Evolutionary conservation across 257 asterid genomes (phyloP).

Genomic region (Capsicum baccatum): DNA sequence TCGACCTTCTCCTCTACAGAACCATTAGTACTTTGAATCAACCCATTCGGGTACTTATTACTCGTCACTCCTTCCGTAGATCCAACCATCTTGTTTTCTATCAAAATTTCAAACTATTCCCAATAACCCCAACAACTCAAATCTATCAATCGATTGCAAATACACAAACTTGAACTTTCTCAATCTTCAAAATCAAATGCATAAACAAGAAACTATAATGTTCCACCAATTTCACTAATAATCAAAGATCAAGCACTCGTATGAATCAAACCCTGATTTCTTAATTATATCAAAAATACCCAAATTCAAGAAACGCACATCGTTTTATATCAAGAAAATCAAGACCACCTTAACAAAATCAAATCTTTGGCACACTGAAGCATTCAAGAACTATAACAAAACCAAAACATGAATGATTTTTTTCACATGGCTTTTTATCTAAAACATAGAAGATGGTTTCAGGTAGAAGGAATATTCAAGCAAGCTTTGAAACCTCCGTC

Average conservation of each 20-base stretch:
- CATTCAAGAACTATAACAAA: background rate
- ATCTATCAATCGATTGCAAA: slow-evolving; percentile 25
- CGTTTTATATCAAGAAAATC: background rate
- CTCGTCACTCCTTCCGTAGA: slow-evolving; percentile 41
- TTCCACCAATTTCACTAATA: slow-evolving; percentile 9
- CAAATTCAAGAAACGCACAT: slow-evolving; percentile 22
- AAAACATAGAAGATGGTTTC: slow-evolving; percentile 3
- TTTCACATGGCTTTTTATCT: slow-evolving; percentile 36
- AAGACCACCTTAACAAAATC: background rate
- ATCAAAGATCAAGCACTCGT: slow-evolving; percentile 2
- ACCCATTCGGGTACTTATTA: slow-evolving; percentile 49
- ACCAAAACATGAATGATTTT: background rate
- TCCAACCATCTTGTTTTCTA: slow-evolving; percentile 55
- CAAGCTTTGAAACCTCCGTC: slow-evolving; percentile 47
- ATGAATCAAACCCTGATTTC: background rate
- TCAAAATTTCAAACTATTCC: background rate
- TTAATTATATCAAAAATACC: background rate
- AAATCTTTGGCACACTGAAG: background rate
- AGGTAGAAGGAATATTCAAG: slow-evolving; percentile 32
- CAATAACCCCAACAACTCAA: slow-evolving; percentile 21
- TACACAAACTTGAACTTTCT: slow-evolving; percentile 37
- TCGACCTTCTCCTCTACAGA: slow-evolving; percentile 67
- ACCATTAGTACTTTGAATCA: slow-evolving; percentile 53
- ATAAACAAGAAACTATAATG: background rate
- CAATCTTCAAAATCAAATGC: slow-evolving; percentile 34